Evolutionary conservation across 2,329 filamentous ascomycete genomes (phyloP).

Genomic region (Pseudopithomyces maydicus): DNA sequence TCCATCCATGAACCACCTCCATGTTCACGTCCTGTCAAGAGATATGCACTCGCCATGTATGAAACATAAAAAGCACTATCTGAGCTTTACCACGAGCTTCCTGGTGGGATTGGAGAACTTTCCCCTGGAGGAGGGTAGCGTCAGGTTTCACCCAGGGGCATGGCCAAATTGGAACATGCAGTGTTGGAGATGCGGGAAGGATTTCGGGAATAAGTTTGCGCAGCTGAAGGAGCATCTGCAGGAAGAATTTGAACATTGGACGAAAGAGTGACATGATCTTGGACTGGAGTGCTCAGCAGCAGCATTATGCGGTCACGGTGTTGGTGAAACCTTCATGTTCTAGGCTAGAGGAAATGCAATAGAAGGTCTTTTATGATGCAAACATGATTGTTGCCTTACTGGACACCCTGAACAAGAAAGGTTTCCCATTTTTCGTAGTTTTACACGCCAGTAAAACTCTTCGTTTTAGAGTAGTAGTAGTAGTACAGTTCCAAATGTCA

Average conservation of each 20-base stretch:
- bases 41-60: slow-evolving; percentile 76
- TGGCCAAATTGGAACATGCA: slow-evolving; percentile 70
- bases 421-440: slow-evolving; percentile 13
- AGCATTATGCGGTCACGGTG: too few species aligned
- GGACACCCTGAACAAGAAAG: slow-evolving; percentile 1
- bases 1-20: slow-evolving; percentile 90
- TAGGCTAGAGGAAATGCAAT: background rate
- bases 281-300: too few species aligned
- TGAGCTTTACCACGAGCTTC: slow-evolving; percentile 87
- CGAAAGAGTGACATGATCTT: slow-evolving; percentile 35
- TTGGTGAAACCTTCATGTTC: too few species aligned
- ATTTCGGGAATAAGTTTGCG: slow-evolving; percentile 76
- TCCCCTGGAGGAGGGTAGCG: slow-evolving; percentile 71
- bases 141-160: slow-evolving; percentile 62
- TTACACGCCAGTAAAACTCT: slow-evolving; percentile 24
- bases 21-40: slow-evolving; percentile 83
- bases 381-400: background rate
- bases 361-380: background rate
- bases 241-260: slow-evolving; percentile 78
- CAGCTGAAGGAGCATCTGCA: slow-evolving; percentile 76
- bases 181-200: slow-evolving; percentile 83
- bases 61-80: slow-evolving; percentile 87
- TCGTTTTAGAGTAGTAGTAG: slow-evolving; percentile 11
- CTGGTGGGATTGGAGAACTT: slow-evolving; percentile 80
- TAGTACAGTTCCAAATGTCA: slow-evolving; percentile 9